These are phyloP conservation scores for Ambispora gerdemannii DNA, from an alignment of 192 early-diverging fungal genomes.

Conservation along the genomic window DNA sequence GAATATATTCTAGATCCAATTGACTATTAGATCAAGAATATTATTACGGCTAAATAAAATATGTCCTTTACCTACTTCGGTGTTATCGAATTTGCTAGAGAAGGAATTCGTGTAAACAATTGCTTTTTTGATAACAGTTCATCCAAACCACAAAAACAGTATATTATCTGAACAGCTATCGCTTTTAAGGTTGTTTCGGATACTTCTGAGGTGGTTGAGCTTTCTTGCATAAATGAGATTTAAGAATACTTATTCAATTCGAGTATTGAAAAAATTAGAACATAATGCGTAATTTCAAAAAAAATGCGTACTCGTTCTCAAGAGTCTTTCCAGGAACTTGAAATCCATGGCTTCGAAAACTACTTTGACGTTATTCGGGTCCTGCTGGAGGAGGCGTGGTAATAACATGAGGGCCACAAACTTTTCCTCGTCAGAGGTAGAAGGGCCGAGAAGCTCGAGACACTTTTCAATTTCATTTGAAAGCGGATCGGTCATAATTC, in stretches of 20 bases:
- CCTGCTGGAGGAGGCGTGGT: constrained; percentile 43
- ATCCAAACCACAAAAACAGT: constrained; percentile 37
- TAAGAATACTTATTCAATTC: neutral
- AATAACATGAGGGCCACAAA: constrained; percentile 51
- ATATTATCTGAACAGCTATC: constrained; percentile 44
- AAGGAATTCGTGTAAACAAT: constrained; percentile 38
- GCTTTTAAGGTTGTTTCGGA: constrained; percentile 38
- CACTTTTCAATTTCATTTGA: constrained; percentile 32
- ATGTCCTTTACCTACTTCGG: constrained; percentile 31
- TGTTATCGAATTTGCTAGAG: constrained; percentile 33
- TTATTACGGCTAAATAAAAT: neutral
- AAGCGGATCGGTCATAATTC: no score
- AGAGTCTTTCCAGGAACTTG: constrained; percentile 47
- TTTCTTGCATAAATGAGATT: constrained; percentile 1
- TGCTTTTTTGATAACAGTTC: constrained; percentile 26
- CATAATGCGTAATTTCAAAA: neutral
- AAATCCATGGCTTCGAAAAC: constrained; percentile 52
- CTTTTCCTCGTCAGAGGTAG: constrained; percentile 46
- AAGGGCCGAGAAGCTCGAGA: constrained; percentile 38
- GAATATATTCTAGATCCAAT: neutral
- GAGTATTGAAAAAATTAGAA: neutral
- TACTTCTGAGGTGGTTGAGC: constrained; percentile 27
- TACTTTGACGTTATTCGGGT: constrained; percentile 33
- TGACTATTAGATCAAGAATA: neutral
- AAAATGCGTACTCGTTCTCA: constrained; percentile 42